phyloP scores from a whole-genome alignment of 768 basidiomycete genomes.

The Lepiota subincarnata region DNA sequence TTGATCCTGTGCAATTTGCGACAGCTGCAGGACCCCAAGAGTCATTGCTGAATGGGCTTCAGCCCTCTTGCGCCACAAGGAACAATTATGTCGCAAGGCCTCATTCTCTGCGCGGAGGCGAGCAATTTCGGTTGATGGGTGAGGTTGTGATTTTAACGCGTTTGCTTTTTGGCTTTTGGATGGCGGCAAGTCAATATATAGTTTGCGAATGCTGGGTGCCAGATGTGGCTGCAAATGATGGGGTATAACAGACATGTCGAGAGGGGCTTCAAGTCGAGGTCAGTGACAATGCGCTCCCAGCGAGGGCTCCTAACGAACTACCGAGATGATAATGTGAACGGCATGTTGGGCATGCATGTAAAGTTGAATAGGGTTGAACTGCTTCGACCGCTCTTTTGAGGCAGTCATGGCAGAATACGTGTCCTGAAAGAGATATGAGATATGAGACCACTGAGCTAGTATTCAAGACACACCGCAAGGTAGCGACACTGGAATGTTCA shows the following conservation, averaged over 20 bases:
- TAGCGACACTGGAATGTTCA: constrained; percentile 52
- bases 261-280: constrained; percentile 30
- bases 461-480: constrained; percentile 53
- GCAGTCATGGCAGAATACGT: constrained; percentile 63
- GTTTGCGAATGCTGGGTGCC: constrained; percentile 51
- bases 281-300: background rate
- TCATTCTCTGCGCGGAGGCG: constrained; percentile 41
- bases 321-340: constrained; percentile 51
- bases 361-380: constrained; percentile 40
- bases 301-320: constrained; percentile 23
- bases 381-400: constrained; percentile 46
- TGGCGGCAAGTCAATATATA: constrained; percentile 41
- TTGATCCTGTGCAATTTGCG: constrained; percentile 37
- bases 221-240: constrained; percentile 56
- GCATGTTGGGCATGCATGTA: constrained; percentile 57
- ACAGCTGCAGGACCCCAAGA: constrained; percentile 40
- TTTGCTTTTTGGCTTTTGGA: constrained; percentile 15
- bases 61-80: constrained; percentile 45
- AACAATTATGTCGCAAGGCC: constrained; percentile 37
- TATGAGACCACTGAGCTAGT: background rate
- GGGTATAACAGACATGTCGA: constrained; percentile 48
- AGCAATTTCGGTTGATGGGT: constrained; percentile 27
- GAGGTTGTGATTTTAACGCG: constrained; percentile 1
- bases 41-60: constrained; percentile 48
- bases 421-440: constrained; percentile 33